Conservation (phyloP, 306 rosid genomes). For the Fragaria vesca region DNA sequence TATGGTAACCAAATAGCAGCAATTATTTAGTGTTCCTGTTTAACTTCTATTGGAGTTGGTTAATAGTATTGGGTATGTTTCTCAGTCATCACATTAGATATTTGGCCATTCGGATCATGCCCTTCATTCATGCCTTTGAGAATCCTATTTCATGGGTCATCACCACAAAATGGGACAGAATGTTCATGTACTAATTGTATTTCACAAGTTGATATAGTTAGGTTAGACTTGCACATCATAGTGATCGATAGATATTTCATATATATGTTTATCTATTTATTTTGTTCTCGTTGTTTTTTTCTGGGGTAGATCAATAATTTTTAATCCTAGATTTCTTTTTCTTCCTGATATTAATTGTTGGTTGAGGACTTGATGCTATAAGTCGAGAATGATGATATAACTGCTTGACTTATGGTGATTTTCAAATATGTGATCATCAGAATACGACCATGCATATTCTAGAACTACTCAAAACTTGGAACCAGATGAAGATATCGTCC, state of each 20-base stretch:
- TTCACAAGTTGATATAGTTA: neutral
- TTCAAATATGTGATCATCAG: neutral
- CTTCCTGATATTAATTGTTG: neutral
- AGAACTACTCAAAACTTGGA: conserved; percentile 1
- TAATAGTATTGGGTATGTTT: neutral
- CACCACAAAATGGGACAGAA: neutral
- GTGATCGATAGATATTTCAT: neutral
- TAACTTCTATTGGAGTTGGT: neutral
- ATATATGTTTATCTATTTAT: neutral
- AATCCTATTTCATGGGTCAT: neutral
- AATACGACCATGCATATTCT: neutral
- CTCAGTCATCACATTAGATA: neutral
- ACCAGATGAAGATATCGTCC: neutral
- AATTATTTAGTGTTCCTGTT: neutral
- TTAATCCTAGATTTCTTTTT: neutral
- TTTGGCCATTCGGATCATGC: neutral
- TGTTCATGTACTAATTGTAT: neutral
- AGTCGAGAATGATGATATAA: neutral
- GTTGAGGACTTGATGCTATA: neutral
- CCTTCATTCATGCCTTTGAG: neutral
- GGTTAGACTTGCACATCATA: neutral
- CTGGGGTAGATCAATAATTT: neutral
- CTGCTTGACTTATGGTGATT: neutral
- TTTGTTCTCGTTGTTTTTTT: neutral
- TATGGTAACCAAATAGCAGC: neutral